A percentile compares a stretch with the other conserved stretches of the same genome.
Conservation (phyloP, 1,284 basidiomycete genomes). For the Xanthoconium separans region DNA sequence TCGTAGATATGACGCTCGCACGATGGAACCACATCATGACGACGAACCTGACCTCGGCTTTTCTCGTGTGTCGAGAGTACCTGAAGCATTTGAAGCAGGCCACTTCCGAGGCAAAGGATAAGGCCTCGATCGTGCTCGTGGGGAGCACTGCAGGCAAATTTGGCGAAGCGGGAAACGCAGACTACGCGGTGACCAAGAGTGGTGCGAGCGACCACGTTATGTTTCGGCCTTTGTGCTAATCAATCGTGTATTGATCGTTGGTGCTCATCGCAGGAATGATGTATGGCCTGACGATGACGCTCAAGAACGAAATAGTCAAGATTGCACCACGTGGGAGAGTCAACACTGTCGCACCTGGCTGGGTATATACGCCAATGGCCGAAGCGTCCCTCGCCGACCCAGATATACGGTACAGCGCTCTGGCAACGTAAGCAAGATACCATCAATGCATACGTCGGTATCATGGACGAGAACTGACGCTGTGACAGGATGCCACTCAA, state of each 20-base stretch:
- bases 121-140: conserved; percentile 60
- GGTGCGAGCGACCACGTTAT: no score
- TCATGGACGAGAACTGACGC: no score
- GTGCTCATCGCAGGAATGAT: no score
- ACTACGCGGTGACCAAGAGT: conserved; percentile 60
- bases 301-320: conserved; percentile 79
- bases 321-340: conserved; percentile 61
- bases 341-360: no score
- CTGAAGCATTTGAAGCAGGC: conserved; percentile 47
- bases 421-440: conserved; percentile 55
- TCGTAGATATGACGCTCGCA: conserved; percentile 60
- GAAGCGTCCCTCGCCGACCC: no score
- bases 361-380: no score
- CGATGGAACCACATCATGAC: conserved; percentile 65
- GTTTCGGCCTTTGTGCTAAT: conserved; percentile 5
- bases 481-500: conserved; percentile 52
- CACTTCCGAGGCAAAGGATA: conserved; percentile 3
- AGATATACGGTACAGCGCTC: conserved; percentile 46
- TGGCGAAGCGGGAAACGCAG: conserved; percentile 65
- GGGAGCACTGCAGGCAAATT: conserved; percentile 73
- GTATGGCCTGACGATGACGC: conserved; percentile 54
- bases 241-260: not conserved
- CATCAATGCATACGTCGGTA: not conserved
- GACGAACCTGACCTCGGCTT: conserved; percentile 35
- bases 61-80: conserved; percentile 64